These are phyloP conservation scores for Elsinoe necatrix DNA, from an alignment of 2,329 filamentous ascomycete genomes.

Conservation along the genomic window DNA sequence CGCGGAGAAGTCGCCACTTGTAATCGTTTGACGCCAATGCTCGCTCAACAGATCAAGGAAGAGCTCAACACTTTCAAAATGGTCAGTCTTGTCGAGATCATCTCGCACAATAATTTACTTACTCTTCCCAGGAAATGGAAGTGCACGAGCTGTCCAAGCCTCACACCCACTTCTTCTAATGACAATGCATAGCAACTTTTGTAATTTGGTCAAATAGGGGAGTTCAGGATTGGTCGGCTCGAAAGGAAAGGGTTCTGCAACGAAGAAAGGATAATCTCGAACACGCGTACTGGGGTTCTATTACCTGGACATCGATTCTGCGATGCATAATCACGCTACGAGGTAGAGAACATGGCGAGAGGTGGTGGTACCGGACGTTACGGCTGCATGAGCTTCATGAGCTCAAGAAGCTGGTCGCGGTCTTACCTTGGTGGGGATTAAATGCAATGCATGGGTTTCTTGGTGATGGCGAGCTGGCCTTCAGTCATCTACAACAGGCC, in stretches of 20 bases:
- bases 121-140: constrained; percentile 84
- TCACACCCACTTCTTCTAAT: constrained; percentile 99
- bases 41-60: constrained; percentile 98
- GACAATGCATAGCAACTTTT: constrained; percentile 25
- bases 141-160: constrained; percentile 98
- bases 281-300: not conserved
- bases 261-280: constrained; percentile 12
- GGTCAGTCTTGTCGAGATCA: constrained; percentile 48
- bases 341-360: not conserved
- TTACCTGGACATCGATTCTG: constrained; percentile 5
- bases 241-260: not conserved
- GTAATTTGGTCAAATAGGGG: constrained; percentile 4
- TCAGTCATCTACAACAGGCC: constrained; percentile 4
- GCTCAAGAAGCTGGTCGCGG: not conserved
- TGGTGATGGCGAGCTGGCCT: constrained; percentile 14
- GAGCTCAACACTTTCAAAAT: constrained; percentile 99
- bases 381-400: not conserved
- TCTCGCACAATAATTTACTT: not conserved
- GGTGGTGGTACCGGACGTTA: not conserved
- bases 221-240: constrained; percentile 7
- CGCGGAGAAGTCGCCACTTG: constrained; percentile 94
- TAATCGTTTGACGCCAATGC: constrained; percentile 91
- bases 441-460: not conserved
- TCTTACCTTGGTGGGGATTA: not conserved
- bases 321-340: constrained; percentile 4